Percentiles rank a stretch among this genome's conserved stretches.
Evolutionary conservation across 139 green algal genomes (phyloP).

Genomic region (Edaphochlamys debaryana): DNA sequence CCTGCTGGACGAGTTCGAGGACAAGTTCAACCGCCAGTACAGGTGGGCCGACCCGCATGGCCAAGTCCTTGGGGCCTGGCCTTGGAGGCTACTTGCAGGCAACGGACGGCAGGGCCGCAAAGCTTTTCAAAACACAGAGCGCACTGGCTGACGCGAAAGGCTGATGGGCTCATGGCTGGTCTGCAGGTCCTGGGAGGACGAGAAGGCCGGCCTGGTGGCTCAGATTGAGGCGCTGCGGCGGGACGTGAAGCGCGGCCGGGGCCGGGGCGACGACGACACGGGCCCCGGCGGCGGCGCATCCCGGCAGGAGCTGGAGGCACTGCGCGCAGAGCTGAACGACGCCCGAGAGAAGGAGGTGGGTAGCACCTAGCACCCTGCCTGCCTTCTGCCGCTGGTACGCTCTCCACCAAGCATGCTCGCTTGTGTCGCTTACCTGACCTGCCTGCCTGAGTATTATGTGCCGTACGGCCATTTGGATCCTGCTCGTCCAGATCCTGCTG

Average conservation of each 20-base stretch:
- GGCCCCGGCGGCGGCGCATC: background rate
- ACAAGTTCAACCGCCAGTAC: constrained; percentile 69
- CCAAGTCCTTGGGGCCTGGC: background rate
- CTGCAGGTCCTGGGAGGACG: constrained; percentile 66
- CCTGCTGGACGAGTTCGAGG: constrained; percentile 81
- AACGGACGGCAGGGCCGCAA: background rate
- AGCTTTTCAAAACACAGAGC: too few species aligned
- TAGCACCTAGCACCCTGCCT: background rate
- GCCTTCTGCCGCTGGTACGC: too few species aligned
- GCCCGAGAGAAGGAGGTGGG: constrained; percentile 64
- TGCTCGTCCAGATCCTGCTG: constrained; percentile 63
- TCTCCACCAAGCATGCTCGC: too few species aligned
- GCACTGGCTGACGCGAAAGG: too few species aligned
- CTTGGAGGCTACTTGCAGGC: background rate
- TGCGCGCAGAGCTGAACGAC: constrained; percentile 56
- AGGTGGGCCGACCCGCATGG: constrained; percentile 42
- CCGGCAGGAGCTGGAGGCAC: constrained; percentile 40
- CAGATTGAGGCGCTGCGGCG: constrained; percentile 57
- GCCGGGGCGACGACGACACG: background rate
- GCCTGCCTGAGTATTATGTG: too few species aligned
- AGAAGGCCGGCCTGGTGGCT: constrained; percentile 54
- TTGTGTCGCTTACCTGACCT: too few species aligned
- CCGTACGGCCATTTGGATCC: too few species aligned
- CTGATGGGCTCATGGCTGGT: too few species aligned
- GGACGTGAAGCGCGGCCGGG: background rate